These are phyloP conservation scores for Kluyveromyces nonfermentans DNA, from an alignment of 805 yeast genomes.

Conservation along the genomic window DNA sequence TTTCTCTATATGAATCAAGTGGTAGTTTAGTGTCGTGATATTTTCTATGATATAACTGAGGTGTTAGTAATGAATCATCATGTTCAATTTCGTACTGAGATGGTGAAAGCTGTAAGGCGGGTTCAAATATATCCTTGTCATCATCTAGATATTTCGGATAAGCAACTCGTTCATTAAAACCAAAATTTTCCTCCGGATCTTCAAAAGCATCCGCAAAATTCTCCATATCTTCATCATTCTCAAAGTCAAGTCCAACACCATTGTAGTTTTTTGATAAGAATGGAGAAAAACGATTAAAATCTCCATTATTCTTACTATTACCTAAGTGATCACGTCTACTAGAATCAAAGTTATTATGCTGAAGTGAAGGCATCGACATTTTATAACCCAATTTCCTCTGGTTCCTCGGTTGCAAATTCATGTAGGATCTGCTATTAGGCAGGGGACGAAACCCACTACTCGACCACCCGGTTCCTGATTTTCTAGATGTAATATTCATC, in stretches of 20 bases:
- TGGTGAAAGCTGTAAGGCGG: conserved; percentile 18
- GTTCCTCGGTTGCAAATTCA: conserved; percentile 12
- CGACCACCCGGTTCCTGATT: conserved; percentile 2
- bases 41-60: conserved; percentile 18
- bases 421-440: conserved; percentile 22
- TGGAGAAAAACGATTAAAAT: neutral
- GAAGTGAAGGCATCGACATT: conserved; percentile 21
- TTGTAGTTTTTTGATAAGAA: neutral
- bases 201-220: conserved; percentile 10
- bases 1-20: conserved; percentile 18
- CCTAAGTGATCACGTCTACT: neutral
- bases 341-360: neutral
- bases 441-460: conserved; percentile 6
- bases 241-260: neutral
- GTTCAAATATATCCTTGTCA: conserved; percentile 6
- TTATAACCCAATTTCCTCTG: conserved; percentile 15
- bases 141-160: conserved; percentile 22
- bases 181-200: conserved; percentile 12
- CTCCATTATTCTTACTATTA: neutral
- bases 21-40: conserved; percentile 14
- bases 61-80: conserved; percentile 21
- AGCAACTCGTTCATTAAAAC: conserved; percentile 18
- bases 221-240: conserved; percentile 5
- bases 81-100: conserved; percentile 21
- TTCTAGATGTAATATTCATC: conserved; percentile 19